A percentile compares a stretch with the other conserved stretches of the same genome.
These are phyloP conservation scores for Fusarium xyrophilum DNA, from an alignment of 2,329 filamentous ascomycete genomes.

Conservation along the genomic window DNA sequence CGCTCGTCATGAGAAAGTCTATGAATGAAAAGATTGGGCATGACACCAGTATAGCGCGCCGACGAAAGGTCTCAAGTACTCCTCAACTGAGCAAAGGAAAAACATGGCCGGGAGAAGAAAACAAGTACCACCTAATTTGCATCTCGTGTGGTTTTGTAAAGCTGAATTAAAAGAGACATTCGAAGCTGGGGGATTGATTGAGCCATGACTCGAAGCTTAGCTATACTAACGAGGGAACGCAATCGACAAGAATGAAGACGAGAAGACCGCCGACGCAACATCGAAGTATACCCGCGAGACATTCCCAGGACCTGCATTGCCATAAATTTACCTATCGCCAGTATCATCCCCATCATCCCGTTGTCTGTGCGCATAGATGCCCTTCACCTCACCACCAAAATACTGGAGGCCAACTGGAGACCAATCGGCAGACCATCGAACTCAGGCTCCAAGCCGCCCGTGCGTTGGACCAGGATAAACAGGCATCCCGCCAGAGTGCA, in stretches of 20 bases:
- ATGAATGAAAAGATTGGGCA: fast-evolving
- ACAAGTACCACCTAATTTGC: fast-evolving
- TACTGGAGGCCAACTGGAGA: too few species aligned
- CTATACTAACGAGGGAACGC: fast-evolving
- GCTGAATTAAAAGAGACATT: fast-evolving
- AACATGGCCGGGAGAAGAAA: fast-evolving
- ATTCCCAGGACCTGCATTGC: too few species aligned
- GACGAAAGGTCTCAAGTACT: fast-evolving
- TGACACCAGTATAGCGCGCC: fast-evolving
- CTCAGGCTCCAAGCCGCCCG: too few species aligned
- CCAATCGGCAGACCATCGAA: too few species aligned
- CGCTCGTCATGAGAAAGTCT: background rate
- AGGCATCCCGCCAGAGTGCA: too few species aligned
- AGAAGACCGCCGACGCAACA: fast-evolving
- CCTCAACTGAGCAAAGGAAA: fast-evolving
- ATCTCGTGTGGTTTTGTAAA: fast-evolving
- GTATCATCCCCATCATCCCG: too few species aligned
- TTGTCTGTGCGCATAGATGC: too few species aligned
- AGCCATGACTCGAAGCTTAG: fast-evolving
- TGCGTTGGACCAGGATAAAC: too few species aligned
- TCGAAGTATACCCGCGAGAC: fast-evolving
- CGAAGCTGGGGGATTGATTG: fast-evolving
- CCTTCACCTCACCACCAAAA: too few species aligned
- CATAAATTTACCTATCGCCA: too few species aligned
- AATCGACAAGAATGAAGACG: fast-evolving